A percentile compares a stretch with the other conserved stretches of the same genome.
Evolutionary conservation across 192 early-diverging fungal species (phyloP).

Genomic region (Entomortierella parvispora): DNA sequence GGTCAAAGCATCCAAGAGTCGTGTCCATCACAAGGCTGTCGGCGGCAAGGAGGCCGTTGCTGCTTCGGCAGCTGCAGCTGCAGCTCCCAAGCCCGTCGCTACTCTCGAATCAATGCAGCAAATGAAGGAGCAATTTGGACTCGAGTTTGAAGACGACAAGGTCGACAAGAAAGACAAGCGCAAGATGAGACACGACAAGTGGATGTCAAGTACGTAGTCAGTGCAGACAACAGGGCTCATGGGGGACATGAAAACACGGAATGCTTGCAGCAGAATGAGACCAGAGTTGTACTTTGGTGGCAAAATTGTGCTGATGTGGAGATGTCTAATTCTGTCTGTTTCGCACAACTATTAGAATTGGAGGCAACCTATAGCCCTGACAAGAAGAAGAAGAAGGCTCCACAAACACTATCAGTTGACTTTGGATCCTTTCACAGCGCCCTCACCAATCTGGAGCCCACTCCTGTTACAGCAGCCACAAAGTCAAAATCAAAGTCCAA

Average conservation of each 20-base stretch:
- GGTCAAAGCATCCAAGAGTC: slow-evolving; percentile 41
- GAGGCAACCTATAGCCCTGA: slow-evolving; percentile 59
- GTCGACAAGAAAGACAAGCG: slow-evolving; percentile 64
- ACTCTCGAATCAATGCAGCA: slow-evolving; percentile 31
- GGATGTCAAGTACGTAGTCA: slow-evolving; percentile 67
- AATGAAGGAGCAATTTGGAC: slow-evolving; percentile 44
- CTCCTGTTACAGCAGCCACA: slow-evolving; percentile 6
- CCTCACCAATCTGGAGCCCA: slow-evolving; percentile 50
- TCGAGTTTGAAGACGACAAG: slow-evolving; percentile 44
- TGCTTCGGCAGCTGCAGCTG: neutral
- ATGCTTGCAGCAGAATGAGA: no score
- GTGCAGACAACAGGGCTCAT: neutral
- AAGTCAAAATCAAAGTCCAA: slow-evolving; percentile 27
- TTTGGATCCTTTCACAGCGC: slow-evolving; percentile 58
- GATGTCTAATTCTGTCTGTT: neutral
- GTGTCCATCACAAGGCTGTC: slow-evolving; percentile 46
- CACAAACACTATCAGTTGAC: slow-evolving; percentile 61
- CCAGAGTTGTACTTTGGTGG: no score
- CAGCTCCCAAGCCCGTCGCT: neutral
- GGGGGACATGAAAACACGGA: no score
- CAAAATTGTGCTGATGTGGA: neutral
- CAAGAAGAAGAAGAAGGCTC: slow-evolving; percentile 60
- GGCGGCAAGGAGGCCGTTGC: slow-evolving; percentile 20
- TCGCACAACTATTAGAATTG: slow-evolving; percentile 51
- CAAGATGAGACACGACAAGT: slow-evolving; percentile 64